phyloP scores from a whole-genome alignment of 106 monocot species.

The Phalaenopsis aphrodite region DNA sequence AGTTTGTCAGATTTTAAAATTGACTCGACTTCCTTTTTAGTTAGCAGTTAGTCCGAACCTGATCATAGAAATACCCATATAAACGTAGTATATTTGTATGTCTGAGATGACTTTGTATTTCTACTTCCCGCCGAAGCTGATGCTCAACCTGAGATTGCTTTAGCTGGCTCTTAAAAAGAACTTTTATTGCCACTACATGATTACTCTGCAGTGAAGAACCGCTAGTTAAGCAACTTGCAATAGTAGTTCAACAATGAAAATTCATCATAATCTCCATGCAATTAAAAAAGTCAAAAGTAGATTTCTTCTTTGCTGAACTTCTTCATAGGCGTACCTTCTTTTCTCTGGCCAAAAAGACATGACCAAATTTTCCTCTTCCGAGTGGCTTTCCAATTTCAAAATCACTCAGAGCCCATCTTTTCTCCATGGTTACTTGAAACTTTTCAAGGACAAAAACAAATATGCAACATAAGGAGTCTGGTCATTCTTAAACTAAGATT shows the following conservation, averaged over 20 bases:
- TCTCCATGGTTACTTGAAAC: slow-evolving; percentile 29
- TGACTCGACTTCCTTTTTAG: too few relatives aligned
- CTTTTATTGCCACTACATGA: slow-evolving; percentile 92
- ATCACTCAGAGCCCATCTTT: slow-evolving; percentile 78
- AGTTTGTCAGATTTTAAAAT: neutral
- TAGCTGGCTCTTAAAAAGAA: slow-evolving; percentile 93
- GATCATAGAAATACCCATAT: slow-evolving; percentile 99
- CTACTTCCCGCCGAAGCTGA: slow-evolving; percentile 90
- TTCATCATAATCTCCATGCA: neutral
- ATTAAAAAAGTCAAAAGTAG: neutral
- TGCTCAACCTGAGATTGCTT: slow-evolving; percentile 98
- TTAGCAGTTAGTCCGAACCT: slow-evolving; percentile 33
- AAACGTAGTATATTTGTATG: slow-evolving; percentile 88
- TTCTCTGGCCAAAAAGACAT: slow-evolving; percentile 94
- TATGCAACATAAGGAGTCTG: neutral
- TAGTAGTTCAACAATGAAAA: neutral
- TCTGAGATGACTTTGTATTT: slow-evolving; percentile 93
- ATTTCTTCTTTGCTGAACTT: neutral
- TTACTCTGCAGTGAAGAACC: slow-evolving; percentile 52
- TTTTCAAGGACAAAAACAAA: slow-evolving; percentile 29
- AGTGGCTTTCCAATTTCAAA: slow-evolving; percentile 95
- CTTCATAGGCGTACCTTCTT: slow-evolving; percentile 46
- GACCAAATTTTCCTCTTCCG: slow-evolving; percentile 97
- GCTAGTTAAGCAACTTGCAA: neutral
- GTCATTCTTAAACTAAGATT: too few relatives aligned